Base-by-base conservation (phyloP, 768 basidiomycete genomes). In the Termitomyces sp. region DNA sequence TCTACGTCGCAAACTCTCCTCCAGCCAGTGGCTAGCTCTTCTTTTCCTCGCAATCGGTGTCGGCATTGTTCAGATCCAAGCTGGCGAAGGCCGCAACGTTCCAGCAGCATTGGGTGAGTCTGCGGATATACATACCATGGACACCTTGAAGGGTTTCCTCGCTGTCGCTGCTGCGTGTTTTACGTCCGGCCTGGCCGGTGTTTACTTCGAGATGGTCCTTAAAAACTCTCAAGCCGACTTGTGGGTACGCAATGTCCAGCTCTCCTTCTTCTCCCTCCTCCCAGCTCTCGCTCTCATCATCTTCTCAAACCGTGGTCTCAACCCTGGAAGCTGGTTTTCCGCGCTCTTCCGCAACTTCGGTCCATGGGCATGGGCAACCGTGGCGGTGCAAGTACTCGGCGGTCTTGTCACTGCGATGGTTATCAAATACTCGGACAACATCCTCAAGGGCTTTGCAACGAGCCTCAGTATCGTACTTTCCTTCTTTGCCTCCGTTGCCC, bases 121-220 rank as follows among this genome's bases (percentile, higher is more conserved):
- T 32, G 50, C 67, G 0, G 66, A 73, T 44, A 67, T 70, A 5
- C 80, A 85, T 62, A 76, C 81, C 36, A 95, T 97, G 93, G 82
- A 87, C 61, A 85, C 88, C 9, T 69, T 89, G 59, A 93, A 85
- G 61, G 96, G 96, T 0, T 95, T 98, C 73, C 68, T 90, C 48
- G 96, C 96, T 1, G 95, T 98, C 52, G 80, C 85, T 7, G 84
- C 88, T 14, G 95, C 96, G 0, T 98, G 96, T 76, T 86, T 96
- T 69, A 97, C 95, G 0, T 96, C 94, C 0, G 96, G 96, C 26
- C 84, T 98, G 45, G 95, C 95, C 0, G 95, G 95, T 6, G 95
- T 98, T 27, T 98, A 98, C 75, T 98, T 98, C 64, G 96, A 98
- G 76, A 95, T 96, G 90, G 94, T 95, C 36, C 78, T 95, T 63